Base-by-base conservation (phyloP, 2,329 filamentous ascomycete genomes). In the Calonectria henricotiae region DNA sequence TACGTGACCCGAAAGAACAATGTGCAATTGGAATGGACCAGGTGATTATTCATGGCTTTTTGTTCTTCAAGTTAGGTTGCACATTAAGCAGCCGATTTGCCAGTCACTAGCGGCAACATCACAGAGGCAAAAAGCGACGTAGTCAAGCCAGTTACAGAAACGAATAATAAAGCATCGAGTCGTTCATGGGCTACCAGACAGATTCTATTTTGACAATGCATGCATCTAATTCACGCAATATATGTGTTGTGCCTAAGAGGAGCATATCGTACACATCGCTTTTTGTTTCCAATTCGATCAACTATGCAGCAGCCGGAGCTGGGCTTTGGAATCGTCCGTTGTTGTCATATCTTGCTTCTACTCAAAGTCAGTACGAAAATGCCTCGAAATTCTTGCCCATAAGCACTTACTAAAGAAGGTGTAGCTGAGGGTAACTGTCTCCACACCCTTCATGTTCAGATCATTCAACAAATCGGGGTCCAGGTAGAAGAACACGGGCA, bases 401-500 rank as follows among this genome's bases (percentile, higher is more conserved):
- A n/a, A 11, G 58, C 64, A 88, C 94, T 86, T 86, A 97, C 95
- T 99, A 83, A 99, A 99, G 82, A 99, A 99, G 0, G 96, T 99
- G 85, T 99, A 99, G 76, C 92, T 97, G 79, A 99, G 83, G 39
- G 96, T 99, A 66, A 99, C 95, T 2, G 95, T 98, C 85, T 98
- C 94, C 72, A 99, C 94, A 0, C 93, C 93, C 83, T 89, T 94
- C 96, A 98, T 98, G 74, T 93, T 95, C 62, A 96, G 86, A 82
- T 99, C 96, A 76, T 93, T 95, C 69, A 96, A 88, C 85, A 99
- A 92, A 80, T 98, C 96, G 0, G 96, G 96, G 80, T 99, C 96
- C 74, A 99, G 93, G 83, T 98, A 99, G 85, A 99, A 99, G 83
- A 99, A 99, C 0, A 99, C 97, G 0, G 96, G 97, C 97, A 99